Percentiles rank a stretch among this genome's conserved stretches.
Evolutionary conservation across 306 rosid genomes (phyloP).

Genomic region (Mimosa bimucronata): DNA sequence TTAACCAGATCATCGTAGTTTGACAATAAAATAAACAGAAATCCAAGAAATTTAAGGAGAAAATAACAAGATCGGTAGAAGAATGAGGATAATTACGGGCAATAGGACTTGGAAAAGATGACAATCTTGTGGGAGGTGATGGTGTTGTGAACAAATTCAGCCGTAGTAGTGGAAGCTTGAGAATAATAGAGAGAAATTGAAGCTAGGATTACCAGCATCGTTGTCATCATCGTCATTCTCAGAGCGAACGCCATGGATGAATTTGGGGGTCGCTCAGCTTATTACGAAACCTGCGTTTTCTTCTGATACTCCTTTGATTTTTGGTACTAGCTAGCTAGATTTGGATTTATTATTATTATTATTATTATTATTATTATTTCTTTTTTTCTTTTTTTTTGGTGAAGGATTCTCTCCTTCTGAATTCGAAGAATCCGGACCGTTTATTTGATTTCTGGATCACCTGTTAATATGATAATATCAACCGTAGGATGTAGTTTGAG

Average conservation of each 20-base stretch:
- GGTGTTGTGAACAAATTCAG: constrained; percentile 73
- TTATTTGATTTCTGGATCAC: background rate
- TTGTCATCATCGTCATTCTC: constrained; percentile 33
- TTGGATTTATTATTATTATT: too few species aligned
- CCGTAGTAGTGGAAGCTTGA: constrained; percentile 42
- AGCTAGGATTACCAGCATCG: constrained; percentile 39
- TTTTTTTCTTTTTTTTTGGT: too few species aligned
- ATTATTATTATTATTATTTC: too few species aligned
- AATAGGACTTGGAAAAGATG: constrained; percentile 93
- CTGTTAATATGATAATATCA: background rate
- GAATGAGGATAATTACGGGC: constrained; percentile 62
- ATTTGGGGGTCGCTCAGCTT: background rate
- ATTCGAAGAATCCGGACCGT: background rate
- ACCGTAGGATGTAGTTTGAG: background rate
- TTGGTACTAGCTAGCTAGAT: background rate
- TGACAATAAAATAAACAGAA: background rate
- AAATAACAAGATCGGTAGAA: background rate
- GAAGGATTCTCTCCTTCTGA: background rate
- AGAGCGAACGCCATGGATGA: constrained; percentile 37
- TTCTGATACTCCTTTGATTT: background rate
- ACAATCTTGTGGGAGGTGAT: constrained; percentile 72
- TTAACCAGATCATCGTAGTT: constrained; percentile 12
- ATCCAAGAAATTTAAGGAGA: background rate
- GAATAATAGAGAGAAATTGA: constrained; percentile 32
- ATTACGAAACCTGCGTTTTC: background rate